Conservation (phyloP, 305 asterid species). For the Rubia occidens region DNA sequence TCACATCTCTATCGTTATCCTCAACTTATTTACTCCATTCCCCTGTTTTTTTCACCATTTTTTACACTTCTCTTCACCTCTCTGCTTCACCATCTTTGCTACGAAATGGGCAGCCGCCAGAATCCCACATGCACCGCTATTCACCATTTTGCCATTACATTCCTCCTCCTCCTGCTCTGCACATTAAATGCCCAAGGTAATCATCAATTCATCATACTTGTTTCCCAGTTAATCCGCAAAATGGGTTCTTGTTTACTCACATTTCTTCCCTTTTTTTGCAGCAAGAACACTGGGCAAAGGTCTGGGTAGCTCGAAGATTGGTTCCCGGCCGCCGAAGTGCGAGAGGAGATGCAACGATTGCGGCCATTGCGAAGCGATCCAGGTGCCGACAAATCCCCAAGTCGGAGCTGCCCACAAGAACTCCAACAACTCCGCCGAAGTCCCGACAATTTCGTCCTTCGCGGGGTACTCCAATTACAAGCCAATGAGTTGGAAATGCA, state of each 20-base stretch:
- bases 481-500: slow-evolving; percentile 91
- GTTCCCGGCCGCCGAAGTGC: slow-evolving; percentile 75
- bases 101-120: slow-evolving; percentile 31
- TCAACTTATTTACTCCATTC: not conserved
- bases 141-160: slow-evolving; percentile 27
- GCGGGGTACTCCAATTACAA: slow-evolving; percentile 54
- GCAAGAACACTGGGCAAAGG: slow-evolving; percentile 25
- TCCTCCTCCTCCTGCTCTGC: slow-evolving; percentile 40
- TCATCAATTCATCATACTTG: not conserved
- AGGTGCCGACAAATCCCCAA: slow-evolving; percentile 66
- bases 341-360: slow-evolving; percentile 50
- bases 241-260: not conserved
- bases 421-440: slow-evolving; percentile 15
- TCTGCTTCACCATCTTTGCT: slow-evolving; percentile 6
- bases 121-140: slow-evolving; percentile 18
- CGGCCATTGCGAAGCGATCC: slow-evolving; percentile 64
- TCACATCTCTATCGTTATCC: not conserved
- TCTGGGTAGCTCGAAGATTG: slow-evolving; percentile 37
- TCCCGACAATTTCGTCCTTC: slow-evolving; percentile 16
- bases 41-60: not conserved
- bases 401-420: slow-evolving; percentile 20
- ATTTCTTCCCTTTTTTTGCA: not conserved
- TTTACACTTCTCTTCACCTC: not conserved
- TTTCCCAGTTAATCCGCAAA: not conserved
- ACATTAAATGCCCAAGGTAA: slow-evolving; percentile 39